Evolutionary conservation across 2,329 filamentous ascomycete species (phyloP).

Genomic region (Paraconiothyrium sp.): DNA sequence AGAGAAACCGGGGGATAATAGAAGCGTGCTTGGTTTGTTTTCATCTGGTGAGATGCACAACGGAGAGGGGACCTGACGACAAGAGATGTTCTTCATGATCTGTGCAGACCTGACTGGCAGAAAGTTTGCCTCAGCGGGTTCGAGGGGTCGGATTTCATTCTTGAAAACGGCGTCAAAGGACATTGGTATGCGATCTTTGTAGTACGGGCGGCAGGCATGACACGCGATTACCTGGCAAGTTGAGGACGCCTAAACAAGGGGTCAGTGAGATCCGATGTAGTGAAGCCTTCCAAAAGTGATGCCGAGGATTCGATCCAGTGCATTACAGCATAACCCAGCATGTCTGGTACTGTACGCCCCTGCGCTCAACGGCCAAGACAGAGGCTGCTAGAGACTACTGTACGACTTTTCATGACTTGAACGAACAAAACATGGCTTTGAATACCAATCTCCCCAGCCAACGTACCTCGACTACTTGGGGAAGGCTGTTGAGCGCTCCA

Average conservation of each 20-base stretch:
- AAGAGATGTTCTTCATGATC: constrained; percentile 48
- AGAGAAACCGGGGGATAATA: constrained; percentile 21
- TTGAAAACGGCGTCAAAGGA: constrained; percentile 56
- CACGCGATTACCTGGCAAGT: constrained; percentile 59
- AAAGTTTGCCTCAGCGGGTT: constrained; percentile 35
- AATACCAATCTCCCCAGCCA: background rate
- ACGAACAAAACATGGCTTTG: background rate
- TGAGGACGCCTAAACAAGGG: constrained; percentile 4
- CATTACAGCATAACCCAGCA: no score
- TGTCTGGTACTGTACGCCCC: background rate
- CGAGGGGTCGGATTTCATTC: constrained; percentile 46
- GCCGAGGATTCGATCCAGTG: no score
- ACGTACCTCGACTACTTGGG: constrained; percentile 27
- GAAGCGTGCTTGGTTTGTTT: constrained; percentile 19
- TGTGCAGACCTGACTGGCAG: constrained; percentile 50
- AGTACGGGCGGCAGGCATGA: constrained; percentile 60
- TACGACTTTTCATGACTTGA: background rate
- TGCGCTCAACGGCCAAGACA: no score
- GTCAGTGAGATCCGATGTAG: constrained; percentile 17
- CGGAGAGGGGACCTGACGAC: constrained; percentile 23
- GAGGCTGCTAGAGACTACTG: no score
- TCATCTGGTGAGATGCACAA: constrained; percentile 10
- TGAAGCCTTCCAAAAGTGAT: background rate
- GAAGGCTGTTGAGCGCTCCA: constrained; percentile 29
- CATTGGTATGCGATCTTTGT: constrained; percentile 57